phyloP scores from a whole-genome alignment of 176 grass and related monocot genomes.

The Dactylis glomerata region DNA sequence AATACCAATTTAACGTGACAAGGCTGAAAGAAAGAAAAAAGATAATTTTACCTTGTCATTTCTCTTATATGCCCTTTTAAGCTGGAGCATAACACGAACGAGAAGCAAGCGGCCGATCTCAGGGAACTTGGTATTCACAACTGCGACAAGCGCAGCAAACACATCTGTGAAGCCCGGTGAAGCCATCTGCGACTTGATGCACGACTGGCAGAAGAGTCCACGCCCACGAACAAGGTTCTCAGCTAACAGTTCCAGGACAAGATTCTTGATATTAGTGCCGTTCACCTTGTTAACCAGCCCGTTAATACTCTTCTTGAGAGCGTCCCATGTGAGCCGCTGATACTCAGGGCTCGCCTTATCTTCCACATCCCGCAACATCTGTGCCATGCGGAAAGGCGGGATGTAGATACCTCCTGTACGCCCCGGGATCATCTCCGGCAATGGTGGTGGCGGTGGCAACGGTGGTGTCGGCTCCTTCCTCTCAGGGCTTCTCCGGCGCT shows the following conservation, averaged over 20 bases:
- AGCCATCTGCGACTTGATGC: conserved; percentile 92
- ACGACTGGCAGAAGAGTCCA: conserved; percentile 88
- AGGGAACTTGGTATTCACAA: conserved; percentile 94
- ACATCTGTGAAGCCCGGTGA: conserved; percentile 93
- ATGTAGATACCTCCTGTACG: conserved; percentile 92
- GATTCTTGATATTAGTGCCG: conserved; percentile 93
- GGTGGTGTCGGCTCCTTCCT: conserved; percentile 37
- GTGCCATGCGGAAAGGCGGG: conserved; percentile 81
- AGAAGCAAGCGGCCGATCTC: conserved; percentile 72
- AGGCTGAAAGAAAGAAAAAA: background rate
- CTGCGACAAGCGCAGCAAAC: conserved; percentile 71
- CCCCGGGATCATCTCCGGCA: conserved; percentile 58
- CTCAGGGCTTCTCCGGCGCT: conserved; percentile 30
- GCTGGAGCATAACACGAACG: conserved; percentile 74
- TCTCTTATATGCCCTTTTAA: conserved; percentile 91
- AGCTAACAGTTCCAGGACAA: conserved; percentile 71
- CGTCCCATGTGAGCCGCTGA: conserved; percentile 91
- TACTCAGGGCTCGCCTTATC: conserved; percentile 82
- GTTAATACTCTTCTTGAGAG: conserved; percentile 91
- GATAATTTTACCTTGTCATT: conserved; percentile 75
- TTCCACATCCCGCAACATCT: conserved; percentile 92
- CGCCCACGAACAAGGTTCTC: conserved; percentile 89
- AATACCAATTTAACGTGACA: background rate
- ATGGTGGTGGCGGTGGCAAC: conserved; percentile 43
- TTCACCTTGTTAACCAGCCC: conserved; percentile 95